phyloP scores from a whole-genome alignment of 257 asterid species.

The Lycium ferocissimum region DNA sequence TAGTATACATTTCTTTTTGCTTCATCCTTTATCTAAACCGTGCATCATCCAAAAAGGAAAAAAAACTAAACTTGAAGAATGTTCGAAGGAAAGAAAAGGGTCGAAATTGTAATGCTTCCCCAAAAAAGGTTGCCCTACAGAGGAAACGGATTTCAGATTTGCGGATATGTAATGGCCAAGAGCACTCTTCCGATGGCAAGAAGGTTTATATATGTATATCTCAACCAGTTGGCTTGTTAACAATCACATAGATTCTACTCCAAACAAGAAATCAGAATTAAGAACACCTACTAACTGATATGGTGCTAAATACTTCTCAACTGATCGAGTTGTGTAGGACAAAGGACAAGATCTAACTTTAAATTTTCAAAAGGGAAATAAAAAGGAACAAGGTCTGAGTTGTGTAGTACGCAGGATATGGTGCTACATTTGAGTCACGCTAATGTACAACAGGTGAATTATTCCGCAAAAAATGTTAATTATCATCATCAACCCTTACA shows the following conservation, averaged over 20 bases:
- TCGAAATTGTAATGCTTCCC: not conserved
- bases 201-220: not conserved
- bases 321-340: not conserved
- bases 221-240: not conserved
- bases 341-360: not conserved
- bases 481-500: not conserved
- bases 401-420: not conserved
- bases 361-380: not conserved
- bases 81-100: not conserved
- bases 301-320: not conserved
- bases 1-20: not conserved
- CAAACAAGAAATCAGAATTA: not conserved
- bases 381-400: not conserved
- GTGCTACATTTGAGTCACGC: not conserved
- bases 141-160: not conserved
- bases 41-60: not conserved
- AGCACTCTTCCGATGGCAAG: not conserved
- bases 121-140: not conserved
- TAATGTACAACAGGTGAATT: not conserved
- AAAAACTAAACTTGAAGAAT: not conserved
- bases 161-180: slow-evolving; percentile 1
- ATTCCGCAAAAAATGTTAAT: not conserved
- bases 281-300: not conserved
- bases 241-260: not conserved
- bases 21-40: not conserved